These are phyloP conservation scores for Inonotus hispidus DNA, from an alignment of 1,284 basidiomycete species.

Conservation along the genomic window DNA sequence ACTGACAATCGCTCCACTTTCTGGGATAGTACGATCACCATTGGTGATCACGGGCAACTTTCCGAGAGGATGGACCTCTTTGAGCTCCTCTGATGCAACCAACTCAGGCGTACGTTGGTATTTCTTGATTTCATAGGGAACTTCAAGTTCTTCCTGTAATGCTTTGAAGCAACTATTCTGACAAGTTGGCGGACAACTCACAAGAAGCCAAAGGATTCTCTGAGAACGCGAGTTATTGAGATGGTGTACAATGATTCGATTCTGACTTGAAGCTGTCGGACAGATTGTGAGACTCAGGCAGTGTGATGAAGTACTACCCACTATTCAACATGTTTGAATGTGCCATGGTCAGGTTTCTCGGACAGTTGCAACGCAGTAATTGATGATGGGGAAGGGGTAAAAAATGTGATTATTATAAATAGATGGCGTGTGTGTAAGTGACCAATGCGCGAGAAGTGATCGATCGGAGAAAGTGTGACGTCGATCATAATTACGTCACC, in stretches of 20 bases:
- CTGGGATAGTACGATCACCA: constrained; percentile 37
- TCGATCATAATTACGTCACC: no score
- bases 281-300: neutral
- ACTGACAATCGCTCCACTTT: constrained; percentile 48
- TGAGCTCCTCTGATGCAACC: constrained; percentile 37
- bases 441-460: neutral
- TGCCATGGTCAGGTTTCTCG: neutral
- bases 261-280: neutral
- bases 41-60: constrained; percentile 46
- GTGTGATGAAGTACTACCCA: neutral
- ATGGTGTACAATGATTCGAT: constrained; percentile 38
- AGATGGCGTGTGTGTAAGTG: neutral
- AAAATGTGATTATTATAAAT: no score
- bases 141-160: constrained; percentile 42
- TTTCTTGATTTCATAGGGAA: constrained; percentile 44
- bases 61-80: constrained; percentile 38
- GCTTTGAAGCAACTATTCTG: neutral
- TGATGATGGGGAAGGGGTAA: neutral
- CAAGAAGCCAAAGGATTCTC: constrained; percentile 50
- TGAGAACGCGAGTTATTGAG: constrained; percentile 48
- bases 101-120: constrained; percentile 36
- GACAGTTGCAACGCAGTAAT: no score
- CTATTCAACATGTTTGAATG: neutral
- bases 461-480: neutral
- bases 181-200: constrained; percentile 21